phyloP scores from a whole-genome alignment of 768 basidiomycete genomes.

The Ramaria sp. region DNA sequence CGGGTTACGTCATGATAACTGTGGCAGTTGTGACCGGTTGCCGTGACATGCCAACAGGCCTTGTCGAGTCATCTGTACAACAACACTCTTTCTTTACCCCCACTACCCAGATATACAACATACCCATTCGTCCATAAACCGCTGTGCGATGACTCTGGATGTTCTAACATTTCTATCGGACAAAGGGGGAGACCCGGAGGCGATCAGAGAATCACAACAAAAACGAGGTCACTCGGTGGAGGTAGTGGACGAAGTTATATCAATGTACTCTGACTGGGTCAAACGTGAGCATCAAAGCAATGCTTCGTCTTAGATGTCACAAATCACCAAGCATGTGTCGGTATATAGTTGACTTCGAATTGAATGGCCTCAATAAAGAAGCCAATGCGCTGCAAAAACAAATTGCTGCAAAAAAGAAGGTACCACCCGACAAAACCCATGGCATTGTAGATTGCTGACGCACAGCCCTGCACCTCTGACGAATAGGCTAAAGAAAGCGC shows the following conservation, averaged over 20 bases:
- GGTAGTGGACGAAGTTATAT: conserved; percentile 88
- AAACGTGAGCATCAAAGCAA: conserved; percentile 53
- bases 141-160: conserved; percentile 66
- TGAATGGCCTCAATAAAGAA: conserved; percentile 66
- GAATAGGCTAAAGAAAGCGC: conserved; percentile 82
- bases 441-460: not conserved
- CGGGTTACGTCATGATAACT: not conserved
- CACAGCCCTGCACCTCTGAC: not conserved
- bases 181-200: conserved; percentile 87
- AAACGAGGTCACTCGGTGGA: conserved; percentile 85
- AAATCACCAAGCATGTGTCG: not conserved
- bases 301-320: not conserved
- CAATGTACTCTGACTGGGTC: conserved; percentile 89
- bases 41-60: not conserved
- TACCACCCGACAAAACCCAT: conserved; percentile 14
- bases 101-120: not conserved
- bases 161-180: conserved; percentile 68
- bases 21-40: not conserved
- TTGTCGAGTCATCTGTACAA: not conserved
- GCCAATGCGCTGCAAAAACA: conserved; percentile 91
- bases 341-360: conserved; percentile 73
- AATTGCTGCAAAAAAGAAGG: conserved; percentile 92
- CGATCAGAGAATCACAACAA: conserved; percentile 85
- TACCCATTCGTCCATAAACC: not conserved
- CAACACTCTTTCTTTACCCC: not conserved